phyloP scores from a whole-genome alignment of 257 asterid species.

The Oldenlandia corymbosa region DNA sequence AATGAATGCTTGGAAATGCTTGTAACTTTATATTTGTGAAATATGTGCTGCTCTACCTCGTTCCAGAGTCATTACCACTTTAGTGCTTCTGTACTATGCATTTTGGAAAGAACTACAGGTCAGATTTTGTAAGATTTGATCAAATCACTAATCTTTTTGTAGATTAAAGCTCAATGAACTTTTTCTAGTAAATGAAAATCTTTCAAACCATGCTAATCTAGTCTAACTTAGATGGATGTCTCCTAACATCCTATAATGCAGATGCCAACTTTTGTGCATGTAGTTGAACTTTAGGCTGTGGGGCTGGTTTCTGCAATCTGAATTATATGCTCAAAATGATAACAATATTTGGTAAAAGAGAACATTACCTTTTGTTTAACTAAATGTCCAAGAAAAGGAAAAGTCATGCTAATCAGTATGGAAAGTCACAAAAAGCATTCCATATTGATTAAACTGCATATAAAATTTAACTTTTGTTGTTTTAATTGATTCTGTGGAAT shows the following conservation, averaged over 20 bases:
- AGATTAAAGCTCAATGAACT: neutral
- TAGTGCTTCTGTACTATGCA: neutral
- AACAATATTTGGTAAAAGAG: neutral
- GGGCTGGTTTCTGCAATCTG: neutral
- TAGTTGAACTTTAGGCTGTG: neutral
- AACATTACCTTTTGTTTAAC: neutral
- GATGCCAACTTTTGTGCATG: neutral
- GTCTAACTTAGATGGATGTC: neutral
- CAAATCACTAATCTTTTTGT: neutral
- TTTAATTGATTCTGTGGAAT: neutral
- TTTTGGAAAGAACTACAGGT: neutral
- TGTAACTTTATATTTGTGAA: neutral
- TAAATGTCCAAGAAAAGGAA: neutral
- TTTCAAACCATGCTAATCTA: neutral
- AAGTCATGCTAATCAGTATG: neutral
- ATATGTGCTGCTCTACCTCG: neutral
- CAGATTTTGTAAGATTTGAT: neutral
- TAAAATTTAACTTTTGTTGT: neutral
- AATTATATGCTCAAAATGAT: neutral
- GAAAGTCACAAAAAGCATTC: neutral
- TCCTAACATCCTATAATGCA: neutral
- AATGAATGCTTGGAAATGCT: neutral
- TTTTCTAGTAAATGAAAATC: neutral
- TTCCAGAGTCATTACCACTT: neutral
- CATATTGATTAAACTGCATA: neutral